Evolutionary conservation across 1,284 basidiomycete species (phyloP).

Genomic region (Ustilago vetiveriae): DNA sequence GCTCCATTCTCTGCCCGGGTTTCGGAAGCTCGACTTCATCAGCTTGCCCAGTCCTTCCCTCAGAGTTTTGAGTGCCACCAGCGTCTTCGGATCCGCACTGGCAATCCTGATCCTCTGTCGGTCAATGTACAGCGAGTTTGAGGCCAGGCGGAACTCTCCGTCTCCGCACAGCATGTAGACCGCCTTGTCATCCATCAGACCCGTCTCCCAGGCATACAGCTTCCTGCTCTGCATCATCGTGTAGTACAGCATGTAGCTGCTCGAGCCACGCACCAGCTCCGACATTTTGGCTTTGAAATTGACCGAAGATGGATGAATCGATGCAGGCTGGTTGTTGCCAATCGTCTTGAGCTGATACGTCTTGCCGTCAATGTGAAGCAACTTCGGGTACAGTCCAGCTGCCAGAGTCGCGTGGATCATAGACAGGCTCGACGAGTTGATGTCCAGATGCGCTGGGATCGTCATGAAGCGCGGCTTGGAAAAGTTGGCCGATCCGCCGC

Average conservation of each 20-base stretch:
- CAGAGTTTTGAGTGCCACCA: constrained; percentile 82
- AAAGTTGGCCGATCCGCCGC: constrained; percentile 68
- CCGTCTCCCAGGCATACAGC: constrained; percentile 94
- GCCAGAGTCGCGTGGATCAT: constrained; percentile 84
- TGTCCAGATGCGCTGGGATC: constrained; percentile 76
- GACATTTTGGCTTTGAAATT: constrained; percentile 51
- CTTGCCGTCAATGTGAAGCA: constrained; percentile 76
- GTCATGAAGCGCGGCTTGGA: constrained; percentile 76
- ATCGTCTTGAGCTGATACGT: constrained; percentile 79
- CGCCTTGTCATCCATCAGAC: constrained; percentile 84
- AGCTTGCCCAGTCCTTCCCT: constrained; percentile 76
- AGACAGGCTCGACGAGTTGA: constrained; percentile 73
- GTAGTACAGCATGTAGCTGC: constrained; percentile 52
- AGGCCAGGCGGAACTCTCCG: constrained; percentile 83
- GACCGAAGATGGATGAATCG: constrained; percentile 83
- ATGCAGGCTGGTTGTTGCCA: constrained; percentile 82
- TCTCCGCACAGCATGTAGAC: constrained; percentile 90
- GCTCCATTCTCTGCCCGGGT: constrained; percentile 74
- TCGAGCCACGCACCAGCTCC: constrained; percentile 28
- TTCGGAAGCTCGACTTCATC: constrained; percentile 71
- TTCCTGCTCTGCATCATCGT: constrained; percentile 83
- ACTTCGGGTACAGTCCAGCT: constrained; percentile 90
- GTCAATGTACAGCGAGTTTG: constrained; percentile 81
- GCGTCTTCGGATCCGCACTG: constrained; percentile 73
- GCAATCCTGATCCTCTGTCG: constrained; percentile 82